Evolutionary conservation across 2,329 filamentous ascomycete genomes (phyloP).

Genomic region (Incumbomyces delicatus): DNA sequence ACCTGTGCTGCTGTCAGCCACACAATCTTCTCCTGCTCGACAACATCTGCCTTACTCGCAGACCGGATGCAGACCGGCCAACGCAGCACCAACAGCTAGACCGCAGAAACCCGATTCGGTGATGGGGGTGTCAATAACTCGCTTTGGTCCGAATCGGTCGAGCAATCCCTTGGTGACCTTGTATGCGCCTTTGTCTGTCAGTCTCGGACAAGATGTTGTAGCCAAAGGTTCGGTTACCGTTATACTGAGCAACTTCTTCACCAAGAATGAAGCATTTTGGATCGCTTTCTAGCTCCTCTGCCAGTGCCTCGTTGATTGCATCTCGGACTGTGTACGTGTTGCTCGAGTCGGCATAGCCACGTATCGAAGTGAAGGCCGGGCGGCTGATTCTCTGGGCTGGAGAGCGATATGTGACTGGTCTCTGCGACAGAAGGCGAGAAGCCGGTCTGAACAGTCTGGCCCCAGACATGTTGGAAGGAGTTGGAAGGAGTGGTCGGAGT

Average conservation of each 20-base stretch:
- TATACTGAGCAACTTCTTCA: constrained; percentile 99
- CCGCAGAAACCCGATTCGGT: constrained; percentile 94
- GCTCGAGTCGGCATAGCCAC: constrained; percentile 51
- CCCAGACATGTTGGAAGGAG: constrained; percentile 43
- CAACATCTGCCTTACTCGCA: constrained; percentile 44
- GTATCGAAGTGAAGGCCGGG: constrained; percentile 36
- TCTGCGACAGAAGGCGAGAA: constrained; percentile 51
- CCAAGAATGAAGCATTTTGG: constrained; percentile 91
- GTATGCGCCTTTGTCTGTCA: constrained; percentile 43
- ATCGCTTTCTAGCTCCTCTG: constrained; percentile 91
- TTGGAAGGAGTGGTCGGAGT: constrained; percentile 10
- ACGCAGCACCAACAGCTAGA: constrained; percentile 85
- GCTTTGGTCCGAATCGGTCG: constrained; percentile 93
- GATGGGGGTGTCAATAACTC: constrained; percentile 96
- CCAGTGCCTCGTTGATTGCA: constrained; percentile 93
- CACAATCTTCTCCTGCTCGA: too few species aligned
- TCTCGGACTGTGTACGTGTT: constrained; percentile 98
- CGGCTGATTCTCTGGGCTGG: constrained; percentile 31
- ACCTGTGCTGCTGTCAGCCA: constrained; percentile 62
- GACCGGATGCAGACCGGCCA: constrained; percentile 87
- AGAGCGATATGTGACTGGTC: constrained; percentile 42
- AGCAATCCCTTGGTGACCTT: constrained; percentile 97
- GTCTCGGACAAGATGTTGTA: background rate
- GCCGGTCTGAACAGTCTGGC: constrained; percentile 56
- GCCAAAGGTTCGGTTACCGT: constrained; percentile 63